A percentile compares a stretch with the other conserved stretches of the same genome.
These are phyloP conservation scores for Colletotrichum liaoningense DNA, from an alignment of 2,329 filamentous ascomycete species.

Conservation along the genomic window DNA sequence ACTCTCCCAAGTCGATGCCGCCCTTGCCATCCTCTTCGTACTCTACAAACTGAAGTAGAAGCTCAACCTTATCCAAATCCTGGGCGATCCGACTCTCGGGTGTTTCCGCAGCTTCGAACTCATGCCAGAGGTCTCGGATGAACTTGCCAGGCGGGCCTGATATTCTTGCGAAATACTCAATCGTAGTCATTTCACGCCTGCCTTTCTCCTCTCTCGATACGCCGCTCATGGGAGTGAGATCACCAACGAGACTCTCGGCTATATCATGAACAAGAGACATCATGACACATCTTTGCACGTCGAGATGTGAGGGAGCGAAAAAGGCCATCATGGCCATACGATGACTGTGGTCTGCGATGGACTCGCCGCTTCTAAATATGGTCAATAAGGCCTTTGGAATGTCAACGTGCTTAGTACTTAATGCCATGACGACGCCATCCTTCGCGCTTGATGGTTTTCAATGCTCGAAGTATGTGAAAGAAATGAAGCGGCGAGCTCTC, in stretches of 20 bases:
- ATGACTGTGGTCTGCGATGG: constrained; percentile 1
- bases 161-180: background rate
- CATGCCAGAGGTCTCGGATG: background rate
- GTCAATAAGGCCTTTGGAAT: too few species aligned
- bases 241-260: constrained; percentile 1
- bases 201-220: background rate
- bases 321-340: constrained; percentile 1
- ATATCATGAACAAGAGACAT: constrained; percentile 2
- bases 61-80: constrained; percentile 3
- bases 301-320: background rate
- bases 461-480: too few species aligned
- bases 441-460: too few species aligned
- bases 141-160: background rate
- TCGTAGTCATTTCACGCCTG: background rate
- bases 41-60: background rate
- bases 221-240: background rate
- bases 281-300: background rate
- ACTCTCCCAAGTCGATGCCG: background rate
- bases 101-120: background rate
- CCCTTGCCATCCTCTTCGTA: background rate
- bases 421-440: too few species aligned
- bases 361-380: background rate
- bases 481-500: too few species aligned
- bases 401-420: too few species aligned
- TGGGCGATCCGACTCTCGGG: background rate